Conservation (phyloP, 164 flowering plant species). For the Euptelea pleiosperma region DNA sequence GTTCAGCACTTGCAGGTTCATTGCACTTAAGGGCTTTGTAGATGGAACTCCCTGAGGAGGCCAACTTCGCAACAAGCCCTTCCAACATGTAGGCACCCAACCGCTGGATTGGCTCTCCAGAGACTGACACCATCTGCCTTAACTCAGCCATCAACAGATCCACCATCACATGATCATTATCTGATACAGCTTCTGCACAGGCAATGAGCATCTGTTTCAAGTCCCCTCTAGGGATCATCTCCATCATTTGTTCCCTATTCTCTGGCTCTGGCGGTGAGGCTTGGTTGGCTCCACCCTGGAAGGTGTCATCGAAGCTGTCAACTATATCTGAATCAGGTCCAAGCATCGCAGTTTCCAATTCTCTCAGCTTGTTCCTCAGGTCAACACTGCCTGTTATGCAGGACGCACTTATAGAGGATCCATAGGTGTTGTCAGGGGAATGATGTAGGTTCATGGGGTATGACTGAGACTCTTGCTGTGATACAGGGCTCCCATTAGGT, state of each 20-base stretch:
- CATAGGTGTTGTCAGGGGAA: constrained; percentile 34
- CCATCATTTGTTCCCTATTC: constrained; percentile 37
- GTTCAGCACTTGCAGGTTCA: constrained; percentile 58
- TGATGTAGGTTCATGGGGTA: constrained; percentile 32
- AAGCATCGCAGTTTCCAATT: constrained; percentile 62
- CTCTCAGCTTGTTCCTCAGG: constrained; percentile 48
- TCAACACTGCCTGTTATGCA: constrained; percentile 43
- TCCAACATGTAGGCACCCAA: constrained; percentile 81
- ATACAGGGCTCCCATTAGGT: constrained; percentile 42
- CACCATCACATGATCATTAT: constrained; percentile 37
- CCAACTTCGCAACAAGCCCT: constrained; percentile 64
- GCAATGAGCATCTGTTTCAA: constrained; percentile 48
- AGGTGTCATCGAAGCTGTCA: constrained; percentile 18
- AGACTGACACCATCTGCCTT: constrained; percentile 74
- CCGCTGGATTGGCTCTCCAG: constrained; percentile 74
- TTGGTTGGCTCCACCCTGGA: constrained; percentile 6
- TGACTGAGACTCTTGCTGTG: constrained; percentile 43
- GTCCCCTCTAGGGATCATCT: constrained; percentile 41
- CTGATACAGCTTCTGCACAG: constrained; percentile 62
- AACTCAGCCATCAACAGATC: constrained; percentile 55
- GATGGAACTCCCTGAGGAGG: constrained; percentile 63
- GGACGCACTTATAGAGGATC: constrained; percentile 39
- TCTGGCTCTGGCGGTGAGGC: constrained; percentile 27
- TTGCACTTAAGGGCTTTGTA: constrained; percentile 68
- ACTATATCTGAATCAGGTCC: constrained; percentile 46